Conservation (phyloP, 1,139 yeast genomes). For the Spencermartinsiella ligniputridi region DNA sequence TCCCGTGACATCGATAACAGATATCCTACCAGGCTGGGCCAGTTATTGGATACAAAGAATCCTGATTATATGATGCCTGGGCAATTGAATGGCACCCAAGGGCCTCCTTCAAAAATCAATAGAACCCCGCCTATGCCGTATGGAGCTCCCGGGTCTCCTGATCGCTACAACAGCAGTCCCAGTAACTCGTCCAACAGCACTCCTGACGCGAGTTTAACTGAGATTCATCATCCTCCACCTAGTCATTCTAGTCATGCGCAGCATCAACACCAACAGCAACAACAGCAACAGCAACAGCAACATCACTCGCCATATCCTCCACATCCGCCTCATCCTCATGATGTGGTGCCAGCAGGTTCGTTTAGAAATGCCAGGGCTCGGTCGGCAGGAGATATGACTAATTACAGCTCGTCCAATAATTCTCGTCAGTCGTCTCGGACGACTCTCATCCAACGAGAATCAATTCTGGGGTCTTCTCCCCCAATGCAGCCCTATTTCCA, state of each 20-base stretch:
- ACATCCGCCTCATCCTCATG: not conserved
- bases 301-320: not conserved
- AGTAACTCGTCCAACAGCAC: constrained; percentile 1
- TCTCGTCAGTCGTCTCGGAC: not conserved
- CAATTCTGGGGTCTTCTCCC: not conserved
- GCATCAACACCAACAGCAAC: not conserved
- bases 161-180: not conserved
- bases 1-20: not conserved
- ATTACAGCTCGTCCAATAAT: not conserved
- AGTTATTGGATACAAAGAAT: not conserved
- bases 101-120: not conserved
- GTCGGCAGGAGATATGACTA: not conserved
- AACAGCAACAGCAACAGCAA: constrained; percentile 1
- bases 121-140: not conserved
- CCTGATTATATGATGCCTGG: not conserved
- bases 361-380: not conserved
- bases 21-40: constrained; percentile 1
- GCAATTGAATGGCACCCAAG: not conserved
- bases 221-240: not conserved
- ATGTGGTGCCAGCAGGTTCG: not conserved
- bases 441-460: not conserved
- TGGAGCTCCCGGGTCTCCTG: constrained; percentile 1
- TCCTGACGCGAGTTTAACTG: constrained; percentile 1
- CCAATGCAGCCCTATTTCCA: not conserved
- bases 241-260: not conserved